These are phyloP conservation scores for Sistotremastrum niveocremeum DNA, from an alignment of 768 basidiomycete genomes.

Conservation along the genomic window DNA sequence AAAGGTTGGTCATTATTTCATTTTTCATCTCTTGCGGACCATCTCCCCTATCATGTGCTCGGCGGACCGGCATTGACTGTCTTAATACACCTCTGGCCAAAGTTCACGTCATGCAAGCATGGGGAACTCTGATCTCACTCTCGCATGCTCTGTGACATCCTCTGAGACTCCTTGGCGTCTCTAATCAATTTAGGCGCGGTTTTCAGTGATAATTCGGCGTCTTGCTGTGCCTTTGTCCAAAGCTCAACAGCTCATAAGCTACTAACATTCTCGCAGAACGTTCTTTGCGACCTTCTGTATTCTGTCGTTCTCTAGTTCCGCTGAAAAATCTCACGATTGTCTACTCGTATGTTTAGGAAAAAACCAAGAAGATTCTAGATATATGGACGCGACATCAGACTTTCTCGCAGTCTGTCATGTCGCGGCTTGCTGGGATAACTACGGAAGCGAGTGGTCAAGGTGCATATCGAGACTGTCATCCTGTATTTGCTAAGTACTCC, in stretches of 20 bases:
- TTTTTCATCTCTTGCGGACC: neutral
- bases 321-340: conserved; percentile 10
- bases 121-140: no score
- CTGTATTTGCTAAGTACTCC: conserved; percentile 74
- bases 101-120: no score
- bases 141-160: no score
- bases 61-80: neutral
- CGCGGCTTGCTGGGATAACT: conserved; percentile 57
- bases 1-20: conserved; percentile 58
- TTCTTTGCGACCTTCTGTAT: neutral
- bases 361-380: conserved; percentile 92
- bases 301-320: neutral
- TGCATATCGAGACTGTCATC: conserved; percentile 58
- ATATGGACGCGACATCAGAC: conserved; percentile 91
- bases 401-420: conserved; percentile 66
- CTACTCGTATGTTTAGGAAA: conserved; percentile 57
- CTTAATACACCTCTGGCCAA: no score
- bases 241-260: neutral
- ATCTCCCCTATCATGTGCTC: neutral
- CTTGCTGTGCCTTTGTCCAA: neutral
- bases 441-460: conserved; percentile 58
- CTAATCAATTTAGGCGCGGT: no score
- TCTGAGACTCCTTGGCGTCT: no score
- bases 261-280: neutral
- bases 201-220: no score